Evolutionary conservation across 495 filamentous ascomycete species (phyloP), one percentile per base, ranked within the genome.

Genomic region (Sordaria brevicollis): DNA sequence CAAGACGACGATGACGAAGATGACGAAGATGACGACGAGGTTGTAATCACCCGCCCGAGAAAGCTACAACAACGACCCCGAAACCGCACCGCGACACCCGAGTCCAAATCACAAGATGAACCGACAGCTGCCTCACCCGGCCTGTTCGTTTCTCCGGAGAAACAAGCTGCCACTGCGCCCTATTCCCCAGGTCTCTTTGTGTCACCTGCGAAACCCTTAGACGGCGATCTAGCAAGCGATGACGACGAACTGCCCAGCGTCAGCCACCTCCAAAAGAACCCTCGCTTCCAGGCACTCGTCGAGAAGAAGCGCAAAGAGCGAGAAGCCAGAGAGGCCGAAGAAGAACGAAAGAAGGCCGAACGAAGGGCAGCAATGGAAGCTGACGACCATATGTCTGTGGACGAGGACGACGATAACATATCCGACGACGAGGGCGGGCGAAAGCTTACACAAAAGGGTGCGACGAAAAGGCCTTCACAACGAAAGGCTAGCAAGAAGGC

Each of bases 401-500:
- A 69, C 21, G 88, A 86, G 13, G 86, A 86, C 31, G 81, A 85
- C 67, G 82, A 80, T 43, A 82, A 80, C 35, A 82, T 86, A 69
- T 84, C 83, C 10, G 87, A 90, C 71, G 86, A 86, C 38, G 83
- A 81, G 9, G 86, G 83, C 36, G 89, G 81, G 6, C 80, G 83
- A 37, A 88, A 84, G 70, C 77, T 92, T 35, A 87, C 87, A 1
- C 89, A 92, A 70, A 82, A 89, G 37, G 74, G 54, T 8, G 78
- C 54, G 1, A 35, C 66, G 5, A 67, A 87, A 15, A 87, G 89
- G 7, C 91, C 93, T 5, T 82, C 90, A 4, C 49, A 62, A 31
- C 88, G 95, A 1, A 97, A 93, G 74, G 95, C 95, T 4, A 93
- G 94, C 81, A 98, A 96, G 82, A 97, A 94, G 82, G 95, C 96